These are phyloP conservation scores for Pseudocercospora ulei DNA, from an alignment of 2,329 filamentous ascomycete genomes.

Conservation along the genomic window DNA sequence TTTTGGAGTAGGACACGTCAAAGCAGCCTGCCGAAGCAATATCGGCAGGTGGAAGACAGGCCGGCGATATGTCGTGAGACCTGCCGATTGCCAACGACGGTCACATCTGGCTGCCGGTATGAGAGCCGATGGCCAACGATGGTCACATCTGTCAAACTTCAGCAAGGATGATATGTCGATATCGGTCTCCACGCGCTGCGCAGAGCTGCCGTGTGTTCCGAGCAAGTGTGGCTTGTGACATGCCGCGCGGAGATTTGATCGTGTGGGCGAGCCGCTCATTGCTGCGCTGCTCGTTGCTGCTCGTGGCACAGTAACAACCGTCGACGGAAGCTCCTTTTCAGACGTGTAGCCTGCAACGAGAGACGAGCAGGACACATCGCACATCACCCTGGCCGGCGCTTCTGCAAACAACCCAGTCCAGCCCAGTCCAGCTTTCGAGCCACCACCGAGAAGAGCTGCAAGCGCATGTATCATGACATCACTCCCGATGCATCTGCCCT, in stretches of 20 bases:
- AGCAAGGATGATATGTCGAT: slow-evolving; percentile 4
- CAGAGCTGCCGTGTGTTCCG: slow-evolving; percentile 3
- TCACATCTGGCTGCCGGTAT: slow-evolving; percentile 11
- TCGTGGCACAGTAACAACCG: no score
- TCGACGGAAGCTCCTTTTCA: no score
- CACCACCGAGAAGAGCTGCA: background rate
- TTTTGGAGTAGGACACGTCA: slow-evolving; percentile 13
- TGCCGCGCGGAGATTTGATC: no score
- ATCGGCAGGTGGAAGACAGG: slow-evolving; percentile 7
- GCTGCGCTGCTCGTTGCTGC: no score
- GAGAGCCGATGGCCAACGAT: slow-evolving; percentile 13
- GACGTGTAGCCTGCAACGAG: background rate
- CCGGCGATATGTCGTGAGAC: slow-evolving; percentile 9
- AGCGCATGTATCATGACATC: background rate
- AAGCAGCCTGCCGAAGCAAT: slow-evolving; percentile 12
- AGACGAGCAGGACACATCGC: slow-evolving; percentile 3
- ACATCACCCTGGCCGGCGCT: slow-evolving; percentile 4
- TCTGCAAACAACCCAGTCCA: background rate
- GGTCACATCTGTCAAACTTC: slow-evolving; percentile 9
- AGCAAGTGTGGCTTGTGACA: no score
- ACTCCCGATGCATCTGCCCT: background rate
- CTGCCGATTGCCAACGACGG: slow-evolving; percentile 13
- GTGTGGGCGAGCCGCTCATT: no score
- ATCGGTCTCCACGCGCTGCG: slow-evolving; percentile 5
- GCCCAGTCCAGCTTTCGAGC: slow-evolving; percentile 3